Percentiles rank a stretch among this genome's conserved stretches.
phyloP scores from a whole-genome alignment of 345 rosid species.

The Citrus reticulata region DNA sequence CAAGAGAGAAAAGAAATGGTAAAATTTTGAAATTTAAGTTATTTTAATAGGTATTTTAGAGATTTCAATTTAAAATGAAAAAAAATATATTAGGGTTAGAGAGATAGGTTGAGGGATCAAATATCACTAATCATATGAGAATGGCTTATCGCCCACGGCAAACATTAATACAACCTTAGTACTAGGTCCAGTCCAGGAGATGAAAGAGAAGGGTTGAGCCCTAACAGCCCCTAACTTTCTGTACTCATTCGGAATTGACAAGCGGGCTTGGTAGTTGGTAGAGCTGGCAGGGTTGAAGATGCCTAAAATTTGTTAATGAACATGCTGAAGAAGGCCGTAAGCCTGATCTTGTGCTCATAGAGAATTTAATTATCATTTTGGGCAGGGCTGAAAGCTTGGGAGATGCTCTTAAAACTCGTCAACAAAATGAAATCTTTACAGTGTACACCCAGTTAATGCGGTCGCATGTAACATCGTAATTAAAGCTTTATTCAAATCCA shows the following conservation, averaged over 20 bases:
- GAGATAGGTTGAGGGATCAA: too few species aligned
- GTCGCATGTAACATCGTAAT: conserved; percentile 76
- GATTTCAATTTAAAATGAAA: too few species aligned
- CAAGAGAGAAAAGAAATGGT: too few species aligned
- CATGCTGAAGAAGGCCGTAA: conserved; percentile 68
- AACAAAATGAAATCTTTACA: conserved; percentile 58
- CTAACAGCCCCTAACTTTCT: conserved; percentile 72
- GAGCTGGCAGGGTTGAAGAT: conserved; percentile 73
- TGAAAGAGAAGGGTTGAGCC: conserved; percentile 26
- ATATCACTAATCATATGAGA: conserved; percentile 33
- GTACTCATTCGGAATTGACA: conserved; percentile 77
- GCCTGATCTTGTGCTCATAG: conserved; percentile 79
- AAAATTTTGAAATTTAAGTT: too few species aligned
- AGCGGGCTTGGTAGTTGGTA: conserved; percentile 93
- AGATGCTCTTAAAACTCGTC: conserved; percentile 53
- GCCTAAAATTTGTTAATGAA: conserved; percentile 55
- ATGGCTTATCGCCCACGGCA: conserved; percentile 56
- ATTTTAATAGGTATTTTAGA: too few species aligned
- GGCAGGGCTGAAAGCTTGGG: conserved; percentile 66
- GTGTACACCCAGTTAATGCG: conserved; percentile 53
- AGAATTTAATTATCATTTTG: conserved; percentile 73
- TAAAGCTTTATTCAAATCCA: conserved; percentile 64
- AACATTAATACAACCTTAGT: conserved; percentile 71
- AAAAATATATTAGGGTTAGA: too few species aligned
- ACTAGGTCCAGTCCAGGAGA: background rate